These are phyloP conservation scores for Xylariaceae sp. DNA, from an alignment of 2,329 filamentous ascomycete genomes.

Conservation along the genomic window DNA sequence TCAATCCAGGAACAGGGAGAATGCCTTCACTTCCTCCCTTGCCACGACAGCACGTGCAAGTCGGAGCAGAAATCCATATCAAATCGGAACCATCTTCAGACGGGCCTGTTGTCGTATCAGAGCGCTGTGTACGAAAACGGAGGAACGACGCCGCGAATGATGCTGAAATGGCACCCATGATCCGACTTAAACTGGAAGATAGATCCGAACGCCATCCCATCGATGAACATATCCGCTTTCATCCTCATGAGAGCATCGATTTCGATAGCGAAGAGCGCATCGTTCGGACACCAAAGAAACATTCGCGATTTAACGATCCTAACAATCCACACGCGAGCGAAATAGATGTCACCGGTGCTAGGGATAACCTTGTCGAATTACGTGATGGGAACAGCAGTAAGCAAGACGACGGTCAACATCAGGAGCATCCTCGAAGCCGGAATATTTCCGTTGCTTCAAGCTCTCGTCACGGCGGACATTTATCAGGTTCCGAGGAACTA, in stretches of 20 bases:
- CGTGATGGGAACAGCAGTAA: conserved; percentile 17
- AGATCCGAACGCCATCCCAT: conserved; percentile 29
- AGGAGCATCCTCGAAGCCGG: too few relatives aligned
- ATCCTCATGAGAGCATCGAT: conserved; percentile 56
- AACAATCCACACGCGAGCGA: not conserved
- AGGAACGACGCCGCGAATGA: conserved; percentile 32
- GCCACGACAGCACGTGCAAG: conserved; percentile 11
- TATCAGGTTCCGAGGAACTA: too few relatives aligned
- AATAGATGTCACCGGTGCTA: not conserved
- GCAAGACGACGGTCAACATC: not conserved
- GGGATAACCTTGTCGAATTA: not conserved
- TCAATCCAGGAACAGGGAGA: too few relatives aligned
- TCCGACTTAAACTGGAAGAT: conserved; percentile 42
- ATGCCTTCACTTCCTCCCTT: conserved; percentile 29
- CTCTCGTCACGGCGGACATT: too few relatives aligned
- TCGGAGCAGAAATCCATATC: conserved; percentile 21
- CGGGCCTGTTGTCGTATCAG: conserved; percentile 46
- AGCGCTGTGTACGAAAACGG: conserved; percentile 46
- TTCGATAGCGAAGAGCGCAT: conserved; percentile 47
- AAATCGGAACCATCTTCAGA: conserved; percentile 56
- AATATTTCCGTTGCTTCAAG: too few relatives aligned
- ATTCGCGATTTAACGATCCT: conserved; percentile 18
- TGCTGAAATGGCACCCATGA: conserved; percentile 20
- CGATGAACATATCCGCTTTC: conserved; percentile 28
- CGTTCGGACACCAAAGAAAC: conserved; percentile 42